phyloP scores from a whole-genome alignment of 1,284 basidiomycete genomes.

The Exsudoporus floridanus region DNA sequence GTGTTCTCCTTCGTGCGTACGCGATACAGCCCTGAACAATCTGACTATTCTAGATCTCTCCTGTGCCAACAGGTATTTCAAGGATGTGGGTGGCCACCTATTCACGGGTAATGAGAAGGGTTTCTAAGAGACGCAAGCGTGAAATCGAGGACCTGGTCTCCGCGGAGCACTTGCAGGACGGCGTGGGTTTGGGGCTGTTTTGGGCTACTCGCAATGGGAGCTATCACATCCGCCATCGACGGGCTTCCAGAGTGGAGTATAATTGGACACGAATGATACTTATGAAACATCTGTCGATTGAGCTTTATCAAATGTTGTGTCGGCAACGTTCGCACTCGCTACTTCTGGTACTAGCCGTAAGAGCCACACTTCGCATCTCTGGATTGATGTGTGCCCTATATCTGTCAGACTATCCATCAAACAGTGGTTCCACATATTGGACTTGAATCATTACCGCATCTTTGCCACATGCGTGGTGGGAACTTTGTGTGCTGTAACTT shows the following conservation, averaged over 20 bases:
- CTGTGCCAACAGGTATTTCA: background rate
- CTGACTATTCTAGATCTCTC: background rate
- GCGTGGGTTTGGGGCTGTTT: constrained; percentile 22
- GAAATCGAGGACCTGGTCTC: constrained; percentile 14
- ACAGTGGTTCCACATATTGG: background rate
- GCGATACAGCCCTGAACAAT: constrained; percentile 12
- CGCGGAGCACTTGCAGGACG: constrained; percentile 23
- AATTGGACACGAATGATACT: constrained; percentile 18
- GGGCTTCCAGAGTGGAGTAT: constrained; percentile 22
- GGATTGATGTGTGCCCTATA: constrained; percentile 23
- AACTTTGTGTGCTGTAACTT: constrained; percentile 25
- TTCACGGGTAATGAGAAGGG: constrained; percentile 10
- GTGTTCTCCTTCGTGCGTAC: constrained; percentile 1
- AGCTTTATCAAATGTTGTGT: constrained; percentile 18
- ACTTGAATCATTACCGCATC: constrained; percentile 25
- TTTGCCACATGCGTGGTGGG: constrained; percentile 14
- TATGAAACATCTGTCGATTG: constrained; percentile 23
- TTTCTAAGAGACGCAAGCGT: constrained; percentile 4
- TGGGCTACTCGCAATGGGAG: constrained; percentile 10
- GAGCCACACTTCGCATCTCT: constrained; percentile 3
- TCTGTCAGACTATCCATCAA: constrained; percentile 20
- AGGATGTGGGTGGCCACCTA: constrained; percentile 1
- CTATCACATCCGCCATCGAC: constrained; percentile 24
- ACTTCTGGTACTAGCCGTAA: constrained; percentile 18
- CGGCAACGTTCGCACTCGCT: constrained; percentile 10